Evolutionary conservation across 139 green algal genomes (phyloP).

Genomic region (Closterium sp.): DNA sequence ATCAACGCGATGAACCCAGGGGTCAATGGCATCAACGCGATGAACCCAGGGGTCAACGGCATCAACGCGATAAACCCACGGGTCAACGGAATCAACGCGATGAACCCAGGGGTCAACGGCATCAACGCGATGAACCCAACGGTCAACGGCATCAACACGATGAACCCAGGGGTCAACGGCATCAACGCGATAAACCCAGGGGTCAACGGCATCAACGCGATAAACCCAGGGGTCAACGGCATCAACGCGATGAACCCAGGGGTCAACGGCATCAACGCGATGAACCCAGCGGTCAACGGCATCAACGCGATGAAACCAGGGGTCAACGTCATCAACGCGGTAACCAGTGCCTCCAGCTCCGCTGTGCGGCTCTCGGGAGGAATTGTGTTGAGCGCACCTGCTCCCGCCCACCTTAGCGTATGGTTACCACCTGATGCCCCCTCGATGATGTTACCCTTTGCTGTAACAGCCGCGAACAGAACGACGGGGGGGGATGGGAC

Average conservation of each 20-base stretch:
- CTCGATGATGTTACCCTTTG: constrained; percentile 23
- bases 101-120: not conserved
- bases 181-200: not conserved
- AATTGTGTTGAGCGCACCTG: not conserved
- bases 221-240: not conserved
- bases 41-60: not conserved
- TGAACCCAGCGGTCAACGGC: not conserved
- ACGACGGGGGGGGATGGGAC: too few relatives aligned
- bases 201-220: not conserved
- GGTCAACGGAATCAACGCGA: not conserved
- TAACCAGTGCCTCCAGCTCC: not conserved
- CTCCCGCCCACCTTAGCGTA: not conserved
- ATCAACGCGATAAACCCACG: not conserved
- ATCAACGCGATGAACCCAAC: not conserved
- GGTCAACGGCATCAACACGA: not conserved
- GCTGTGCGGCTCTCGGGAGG: not conserved
- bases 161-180: not conserved
- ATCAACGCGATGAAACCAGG: not conserved
- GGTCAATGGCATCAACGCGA: not conserved
- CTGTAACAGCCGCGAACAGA: constrained; percentile 2
- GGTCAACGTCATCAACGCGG: not conserved
- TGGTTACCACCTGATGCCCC: constrained; percentile 14
- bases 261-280: not conserved
- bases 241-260: not conserved
- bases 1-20: not conserved